Evolutionary conservation across 805 yeast species (phyloP).

Genomic region (Kazachstania bromeliacearum): DNA sequence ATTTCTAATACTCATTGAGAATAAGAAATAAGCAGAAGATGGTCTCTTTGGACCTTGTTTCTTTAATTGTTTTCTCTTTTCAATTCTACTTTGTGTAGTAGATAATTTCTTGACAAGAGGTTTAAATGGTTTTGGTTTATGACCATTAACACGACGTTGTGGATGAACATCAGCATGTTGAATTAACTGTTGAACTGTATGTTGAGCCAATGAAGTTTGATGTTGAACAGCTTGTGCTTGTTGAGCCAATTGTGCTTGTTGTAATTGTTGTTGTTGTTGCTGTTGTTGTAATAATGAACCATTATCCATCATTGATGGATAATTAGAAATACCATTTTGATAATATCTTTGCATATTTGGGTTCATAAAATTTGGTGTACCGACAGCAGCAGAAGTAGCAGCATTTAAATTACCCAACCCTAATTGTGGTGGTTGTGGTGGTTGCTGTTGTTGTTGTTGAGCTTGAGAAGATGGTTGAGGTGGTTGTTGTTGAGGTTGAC

Average conservation of each 20-base stretch:
- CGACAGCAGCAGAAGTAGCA: not conserved
- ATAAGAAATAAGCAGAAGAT: slow-evolving; percentile 31
- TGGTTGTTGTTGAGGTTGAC: not conserved
- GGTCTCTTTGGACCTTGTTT: slow-evolving; percentile 33
- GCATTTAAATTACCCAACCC: not conserved
- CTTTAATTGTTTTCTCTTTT: slow-evolving; percentile 28
- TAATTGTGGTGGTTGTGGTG: slow-evolving; percentile 6
- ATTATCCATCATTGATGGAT: slow-evolving; percentile 7
- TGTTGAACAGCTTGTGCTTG: slow-evolving; percentile 10
- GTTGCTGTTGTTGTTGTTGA: slow-evolving; percentile 7
- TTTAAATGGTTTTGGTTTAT: slow-evolving; percentile 9
- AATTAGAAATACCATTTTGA: slow-evolving; percentile 15
- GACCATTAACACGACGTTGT: not conserved
- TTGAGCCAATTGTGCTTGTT: slow-evolving; percentile 12
- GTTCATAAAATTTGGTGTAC: slow-evolving; percentile 7
- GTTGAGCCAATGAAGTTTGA: not conserved
- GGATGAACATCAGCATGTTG: slow-evolving; percentile 1
- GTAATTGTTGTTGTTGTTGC: slow-evolving; percentile 6
- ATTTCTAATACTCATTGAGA: slow-evolving; percentile 28
- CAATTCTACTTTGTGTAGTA: slow-evolving; percentile 30
- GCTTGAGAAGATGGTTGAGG: slow-evolving; percentile 1
- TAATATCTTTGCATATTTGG: slow-evolving; percentile 24
- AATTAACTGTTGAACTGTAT: slow-evolving; percentile 1
- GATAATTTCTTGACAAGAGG: slow-evolving; percentile 30
- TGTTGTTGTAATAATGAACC: not conserved